A percentile compares a stretch with the other conserved stretches of the same genome.
These are phyloP conservation scores for Lepidium campestre DNA, from an alignment of 441 rosid species.

Conservation along the genomic window DNA sequence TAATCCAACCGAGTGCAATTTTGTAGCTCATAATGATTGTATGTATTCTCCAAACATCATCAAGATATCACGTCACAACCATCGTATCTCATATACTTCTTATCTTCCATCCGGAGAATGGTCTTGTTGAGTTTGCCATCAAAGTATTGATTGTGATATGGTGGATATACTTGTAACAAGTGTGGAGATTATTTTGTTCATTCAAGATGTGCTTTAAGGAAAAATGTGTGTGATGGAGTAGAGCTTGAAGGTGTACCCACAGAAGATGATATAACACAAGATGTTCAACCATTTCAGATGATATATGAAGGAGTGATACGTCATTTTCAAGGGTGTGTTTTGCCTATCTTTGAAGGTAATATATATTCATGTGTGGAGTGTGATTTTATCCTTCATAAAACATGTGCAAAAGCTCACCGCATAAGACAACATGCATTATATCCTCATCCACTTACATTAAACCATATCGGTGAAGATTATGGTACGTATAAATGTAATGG, in stretches of 20 bases:
- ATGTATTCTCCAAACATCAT: neutral
- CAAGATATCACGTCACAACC: neutral
- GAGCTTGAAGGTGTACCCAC: neutral
- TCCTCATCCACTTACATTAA: neutral
- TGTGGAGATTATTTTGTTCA: neutral
- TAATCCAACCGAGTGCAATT: neutral
- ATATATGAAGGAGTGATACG: neutral
- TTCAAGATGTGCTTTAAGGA: neutral
- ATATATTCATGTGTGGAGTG: neutral
- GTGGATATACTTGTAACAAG: neutral
- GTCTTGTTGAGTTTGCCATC: neutral
- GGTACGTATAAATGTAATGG: too few species aligned
- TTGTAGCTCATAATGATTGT: neutral
- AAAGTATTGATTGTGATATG: neutral
- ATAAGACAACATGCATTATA: neutral
- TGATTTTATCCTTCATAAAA: neutral
- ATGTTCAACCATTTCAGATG: neutral
- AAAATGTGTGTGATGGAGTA: neutral
- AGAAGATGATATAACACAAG: neutral
- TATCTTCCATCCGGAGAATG: neutral
- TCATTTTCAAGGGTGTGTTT: neutral
- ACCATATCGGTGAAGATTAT: too few species aligned
- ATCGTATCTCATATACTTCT: neutral
- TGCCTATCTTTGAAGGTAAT: neutral
- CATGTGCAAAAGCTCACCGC: neutral